phyloP scores from a whole-genome alignment of 768 basidiomycete genomes.

The Paxillus involutus region DNA sequence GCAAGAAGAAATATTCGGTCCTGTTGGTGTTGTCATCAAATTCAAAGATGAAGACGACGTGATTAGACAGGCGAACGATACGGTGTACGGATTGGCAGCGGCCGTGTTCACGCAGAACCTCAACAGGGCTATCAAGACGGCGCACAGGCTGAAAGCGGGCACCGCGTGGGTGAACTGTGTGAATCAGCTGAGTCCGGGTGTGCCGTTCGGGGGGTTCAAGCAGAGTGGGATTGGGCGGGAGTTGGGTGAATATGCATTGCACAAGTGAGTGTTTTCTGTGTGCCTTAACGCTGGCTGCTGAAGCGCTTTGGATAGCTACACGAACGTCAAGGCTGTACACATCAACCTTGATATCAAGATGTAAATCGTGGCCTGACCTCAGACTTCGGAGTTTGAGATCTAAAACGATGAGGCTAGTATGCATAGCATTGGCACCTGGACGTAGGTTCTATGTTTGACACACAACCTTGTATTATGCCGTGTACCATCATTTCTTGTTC shows the following conservation, averaged over 20 bases:
- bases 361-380: slow-evolving; percentile 4
- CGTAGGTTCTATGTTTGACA: no score
- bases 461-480: no score
- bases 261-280: slow-evolving; percentile 38
- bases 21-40: slow-evolving; percentile 73
- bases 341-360: slow-evolving; percentile 44
- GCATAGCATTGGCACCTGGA: no score
- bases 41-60: slow-evolving; percentile 73
- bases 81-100: slow-evolving; percentile 82
- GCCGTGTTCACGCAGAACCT: slow-evolving; percentile 84
- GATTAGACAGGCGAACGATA: slow-evolving; percentile 79
- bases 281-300: neutral
- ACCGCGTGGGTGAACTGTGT: slow-evolving; percentile 64
- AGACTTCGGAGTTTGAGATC: no score
- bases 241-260: slow-evolving; percentile 71
- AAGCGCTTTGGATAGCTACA: slow-evolving; percentile 13
- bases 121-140: slow-evolving; percentile 68
- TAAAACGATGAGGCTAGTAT: no score
- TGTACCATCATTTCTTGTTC: no score
- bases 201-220: slow-evolving; percentile 89
- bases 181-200: slow-evolving; percentile 31
- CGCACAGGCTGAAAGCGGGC: slow-evolving; percentile 77
- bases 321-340: slow-evolving; percentile 31
- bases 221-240: slow-evolving; percentile 81
- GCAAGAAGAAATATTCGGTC: slow-evolving; percentile 77